phyloP scores from a whole-genome alignment of 2,329 filamentous ascomycete species.

The Fusarium newnesense region DNA sequence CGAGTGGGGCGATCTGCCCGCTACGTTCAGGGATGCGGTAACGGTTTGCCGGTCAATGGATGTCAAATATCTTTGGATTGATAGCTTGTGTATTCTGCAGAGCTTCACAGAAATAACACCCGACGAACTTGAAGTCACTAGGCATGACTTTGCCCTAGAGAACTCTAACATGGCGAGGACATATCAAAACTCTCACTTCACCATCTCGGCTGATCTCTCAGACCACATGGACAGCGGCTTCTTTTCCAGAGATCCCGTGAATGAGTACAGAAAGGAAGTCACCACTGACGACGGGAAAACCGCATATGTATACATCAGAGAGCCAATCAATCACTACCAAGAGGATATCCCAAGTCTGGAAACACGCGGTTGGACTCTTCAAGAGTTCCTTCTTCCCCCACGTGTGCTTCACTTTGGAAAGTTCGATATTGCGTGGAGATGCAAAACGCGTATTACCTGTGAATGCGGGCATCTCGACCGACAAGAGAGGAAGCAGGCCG shows the following conservation, averaged over 20 bases:
- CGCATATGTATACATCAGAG: background rate
- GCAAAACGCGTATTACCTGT: background rate
- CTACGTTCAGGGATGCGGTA: background rate
- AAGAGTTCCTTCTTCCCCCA: background rate
- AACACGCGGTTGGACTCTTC: background rate
- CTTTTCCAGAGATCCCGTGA: background rate
- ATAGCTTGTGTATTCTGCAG: background rate
- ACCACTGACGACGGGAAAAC: background rate
- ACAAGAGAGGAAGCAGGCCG: rapidly evolving
- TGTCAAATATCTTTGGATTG: background rate
- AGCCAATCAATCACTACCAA: background rate
- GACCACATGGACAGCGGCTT: background rate
- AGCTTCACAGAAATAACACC: background rate
- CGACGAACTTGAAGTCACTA: background rate
- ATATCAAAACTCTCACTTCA: background rate
- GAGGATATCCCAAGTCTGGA: background rate
- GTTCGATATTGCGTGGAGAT: background rate
- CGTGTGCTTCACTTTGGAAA: background rate
- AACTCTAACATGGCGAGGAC: background rate
- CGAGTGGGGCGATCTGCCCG: background rate
- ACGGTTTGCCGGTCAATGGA: background rate
- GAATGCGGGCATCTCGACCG: background rate
- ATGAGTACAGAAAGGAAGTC: background rate
- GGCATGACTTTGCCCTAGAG: background rate
- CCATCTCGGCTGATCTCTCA: background rate